Percentiles rank a stretch among this genome's conserved stretches.
phyloP scores from a whole-genome alignment of 2,329 filamentous ascomycete genomes.

The Purpureocillium lavendulum region DNA sequence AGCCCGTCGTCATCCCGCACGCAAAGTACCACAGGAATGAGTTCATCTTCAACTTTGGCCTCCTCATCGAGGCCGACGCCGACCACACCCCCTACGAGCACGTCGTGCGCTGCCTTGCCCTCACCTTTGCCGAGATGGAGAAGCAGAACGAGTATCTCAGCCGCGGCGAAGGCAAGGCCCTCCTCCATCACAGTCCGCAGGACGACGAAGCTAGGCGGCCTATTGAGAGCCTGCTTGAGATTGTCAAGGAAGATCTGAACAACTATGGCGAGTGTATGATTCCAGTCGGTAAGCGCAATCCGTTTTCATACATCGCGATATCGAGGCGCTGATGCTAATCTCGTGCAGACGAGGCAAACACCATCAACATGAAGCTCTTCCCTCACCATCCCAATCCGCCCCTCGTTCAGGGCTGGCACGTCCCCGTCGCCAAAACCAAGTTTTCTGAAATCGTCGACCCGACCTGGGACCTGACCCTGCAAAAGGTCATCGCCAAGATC shows the following conservation, averaged over 20 bases:
- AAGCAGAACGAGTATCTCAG: constrained; percentile 82
- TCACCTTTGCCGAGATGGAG: constrained; percentile 82
- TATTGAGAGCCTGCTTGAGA: constrained; percentile 79
- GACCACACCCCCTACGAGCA: constrained; percentile 76
- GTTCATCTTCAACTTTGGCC: constrained; percentile 97
- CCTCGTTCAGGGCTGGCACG: constrained; percentile 77
- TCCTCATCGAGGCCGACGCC: constrained; percentile 60
- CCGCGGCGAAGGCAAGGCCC: constrained; percentile 37
- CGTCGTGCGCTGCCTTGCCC: constrained; percentile 77
- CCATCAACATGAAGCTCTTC: constrained; percentile 93
- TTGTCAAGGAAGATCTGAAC: constrained; percentile 79
- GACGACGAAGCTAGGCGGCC: constrained; percentile 43
- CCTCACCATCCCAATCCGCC: constrained; percentile 72
- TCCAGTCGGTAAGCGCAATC: constrained; percentile 61
- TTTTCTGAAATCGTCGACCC: constrained; percentile 55
- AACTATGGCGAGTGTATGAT: constrained; percentile 99
- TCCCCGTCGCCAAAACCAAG: constrained; percentile 69
- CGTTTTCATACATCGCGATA: too few relatives aligned
- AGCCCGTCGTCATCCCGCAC: constrained; percentile 80
- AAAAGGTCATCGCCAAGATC: constrained; percentile 74
- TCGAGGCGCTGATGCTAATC: too few relatives aligned
- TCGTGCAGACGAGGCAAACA: constrained; percentile 73
- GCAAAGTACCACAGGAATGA: constrained; percentile 83
- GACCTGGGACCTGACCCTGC: constrained; percentile 69
- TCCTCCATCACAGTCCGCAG: too few relatives aligned